Evolutionary conservation across 2,329 filamentous ascomycete species (phyloP).

Genomic region (Pestalotiopsis fici): DNA sequence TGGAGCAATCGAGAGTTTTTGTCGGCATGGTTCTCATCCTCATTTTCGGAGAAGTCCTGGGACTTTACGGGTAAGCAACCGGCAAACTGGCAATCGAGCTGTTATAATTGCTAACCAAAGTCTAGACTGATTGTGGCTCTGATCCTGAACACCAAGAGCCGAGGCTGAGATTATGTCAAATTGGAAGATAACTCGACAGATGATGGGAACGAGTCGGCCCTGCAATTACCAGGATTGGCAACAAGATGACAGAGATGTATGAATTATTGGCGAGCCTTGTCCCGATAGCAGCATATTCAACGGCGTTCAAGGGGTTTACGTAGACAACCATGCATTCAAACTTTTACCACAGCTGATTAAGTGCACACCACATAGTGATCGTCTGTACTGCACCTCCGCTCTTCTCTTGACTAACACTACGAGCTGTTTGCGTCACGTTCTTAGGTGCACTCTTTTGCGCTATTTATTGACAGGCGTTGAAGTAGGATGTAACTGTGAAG

Average conservation of each 20-base stretch:
- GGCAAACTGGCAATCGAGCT: background rate
- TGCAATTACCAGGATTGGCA: background rate
- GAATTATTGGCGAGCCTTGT: conserved; percentile 21
- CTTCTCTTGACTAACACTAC: background rate
- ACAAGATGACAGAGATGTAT: conserved; percentile 10
- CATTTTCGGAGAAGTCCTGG: conserved; percentile 97
- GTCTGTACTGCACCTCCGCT: background rate
- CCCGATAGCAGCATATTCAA: conserved; percentile 31
- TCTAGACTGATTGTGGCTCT: conserved; percentile 85
- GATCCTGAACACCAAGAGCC: conserved; percentile 87
- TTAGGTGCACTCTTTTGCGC: too few species aligned
- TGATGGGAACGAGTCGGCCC: background rate
- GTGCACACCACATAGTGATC: background rate
- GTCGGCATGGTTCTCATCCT: conserved; percentile 98
- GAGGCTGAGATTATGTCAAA: conserved; percentile 43
- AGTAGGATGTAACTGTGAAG: too few species aligned
- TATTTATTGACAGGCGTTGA: too few species aligned
- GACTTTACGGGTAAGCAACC: conserved; percentile 82
- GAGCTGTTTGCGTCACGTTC: too few species aligned
- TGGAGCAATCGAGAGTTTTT: conserved; percentile 94
- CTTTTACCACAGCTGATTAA: conserved; percentile 16
- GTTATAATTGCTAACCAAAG: conserved; percentile 20
- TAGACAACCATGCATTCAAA: conserved; percentile 23
- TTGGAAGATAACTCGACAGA: conserved; percentile 5
- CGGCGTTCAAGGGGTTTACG: conserved; percentile 30